These are phyloP conservation scores for Rhodomyrtus psidioides DNA, from an alignment of 441 rosid genomes.

Conservation along the genomic window DNA sequence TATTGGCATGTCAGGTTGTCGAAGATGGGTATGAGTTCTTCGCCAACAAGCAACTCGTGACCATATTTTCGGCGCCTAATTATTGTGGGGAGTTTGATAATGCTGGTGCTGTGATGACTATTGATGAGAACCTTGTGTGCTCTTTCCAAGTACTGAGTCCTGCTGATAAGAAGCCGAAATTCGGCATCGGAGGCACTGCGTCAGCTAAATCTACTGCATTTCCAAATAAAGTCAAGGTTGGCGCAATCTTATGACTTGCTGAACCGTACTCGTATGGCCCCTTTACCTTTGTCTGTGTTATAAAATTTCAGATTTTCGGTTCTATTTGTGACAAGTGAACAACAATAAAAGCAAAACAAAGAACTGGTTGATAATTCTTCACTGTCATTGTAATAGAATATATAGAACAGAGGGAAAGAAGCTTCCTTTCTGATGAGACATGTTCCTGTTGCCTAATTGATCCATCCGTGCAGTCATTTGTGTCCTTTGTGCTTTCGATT, in stretches of 20 bases:
- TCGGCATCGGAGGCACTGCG: constrained; percentile 29
- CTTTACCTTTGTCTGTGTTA: not conserved
- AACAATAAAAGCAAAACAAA: not conserved
- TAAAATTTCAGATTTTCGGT: not conserved
- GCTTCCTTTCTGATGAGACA: not conserved
- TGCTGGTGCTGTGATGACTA: constrained; percentile 61
- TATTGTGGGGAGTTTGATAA: constrained; percentile 58
- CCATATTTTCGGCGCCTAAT: constrained; percentile 57
- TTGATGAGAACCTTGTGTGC: constrained; percentile 35
- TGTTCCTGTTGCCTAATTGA: not conserved
- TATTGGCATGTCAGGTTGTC: constrained; percentile 32
- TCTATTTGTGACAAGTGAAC: not conserved
- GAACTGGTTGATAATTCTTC: not conserved
- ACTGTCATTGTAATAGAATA: not conserved
- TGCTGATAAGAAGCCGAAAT: constrained; percentile 38
- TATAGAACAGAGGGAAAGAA: not conserved
- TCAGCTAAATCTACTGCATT: constrained; percentile 17
- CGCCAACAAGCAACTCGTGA: constrained; percentile 40
- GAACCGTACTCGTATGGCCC: not conserved
- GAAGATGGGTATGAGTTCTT: constrained; percentile 65
- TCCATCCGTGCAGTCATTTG: not conserved
- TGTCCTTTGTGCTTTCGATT: not conserved
- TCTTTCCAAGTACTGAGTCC: constrained; percentile 55
- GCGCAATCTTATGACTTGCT: not conserved
- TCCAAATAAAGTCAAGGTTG: constrained; percentile 46